Percentiles rank a stretch among this genome's conserved stretches.
phyloP scores from a whole-genome alignment of 345 rosid species.

The Hirschfeldia incana region DNA sequence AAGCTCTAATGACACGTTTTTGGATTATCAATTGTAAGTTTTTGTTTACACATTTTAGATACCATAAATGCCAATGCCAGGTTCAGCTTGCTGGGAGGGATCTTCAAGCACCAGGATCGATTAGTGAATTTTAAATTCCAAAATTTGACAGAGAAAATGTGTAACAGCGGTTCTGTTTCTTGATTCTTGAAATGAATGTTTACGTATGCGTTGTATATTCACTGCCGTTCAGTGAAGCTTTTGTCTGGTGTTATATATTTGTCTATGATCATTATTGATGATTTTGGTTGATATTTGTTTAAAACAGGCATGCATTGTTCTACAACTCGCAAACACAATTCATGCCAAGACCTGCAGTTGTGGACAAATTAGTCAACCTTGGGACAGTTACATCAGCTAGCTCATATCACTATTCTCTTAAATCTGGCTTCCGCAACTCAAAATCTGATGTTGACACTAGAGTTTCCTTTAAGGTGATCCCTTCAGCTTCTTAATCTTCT shows the following conservation, averaged over 20 bases:
- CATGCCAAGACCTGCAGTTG: slow-evolving; percentile 56
- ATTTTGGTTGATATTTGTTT: not conserved
- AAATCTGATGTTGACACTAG: slow-evolving; percentile 67
- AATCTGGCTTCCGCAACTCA: slow-evolving; percentile 57
- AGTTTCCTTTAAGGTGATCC: slow-evolving; percentile 76
- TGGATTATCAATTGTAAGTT: too few relatives aligned
- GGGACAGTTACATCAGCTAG: slow-evolving; percentile 55
- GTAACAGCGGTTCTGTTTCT: not conserved
- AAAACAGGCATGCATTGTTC: slow-evolving; percentile 56
- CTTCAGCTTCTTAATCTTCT: not conserved
- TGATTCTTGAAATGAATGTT: too few relatives aligned
- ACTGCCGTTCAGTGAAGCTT: too few relatives aligned
- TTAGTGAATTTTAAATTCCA: slow-evolving; percentile 6
- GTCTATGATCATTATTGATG: not conserved
- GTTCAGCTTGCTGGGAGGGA: slow-evolving; percentile 59
- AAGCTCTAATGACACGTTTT: too few relatives aligned
- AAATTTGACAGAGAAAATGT: not conserved
- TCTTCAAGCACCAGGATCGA: slow-evolving; percentile 75
- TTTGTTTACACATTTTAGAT: slow-evolving; percentile 59
- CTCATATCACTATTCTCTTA: slow-evolving; percentile 47
- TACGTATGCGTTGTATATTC: too few relatives aligned
- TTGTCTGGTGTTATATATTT: too few relatives aligned
- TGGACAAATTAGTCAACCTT: slow-evolving; percentile 55
- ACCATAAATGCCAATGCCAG: slow-evolving; percentile 54
- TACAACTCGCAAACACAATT: slow-evolving; percentile 61